phyloP scores from a whole-genome alignment of 495 filamentous ascomycete genomes.

The Penicillium maclennaniae region DNA sequence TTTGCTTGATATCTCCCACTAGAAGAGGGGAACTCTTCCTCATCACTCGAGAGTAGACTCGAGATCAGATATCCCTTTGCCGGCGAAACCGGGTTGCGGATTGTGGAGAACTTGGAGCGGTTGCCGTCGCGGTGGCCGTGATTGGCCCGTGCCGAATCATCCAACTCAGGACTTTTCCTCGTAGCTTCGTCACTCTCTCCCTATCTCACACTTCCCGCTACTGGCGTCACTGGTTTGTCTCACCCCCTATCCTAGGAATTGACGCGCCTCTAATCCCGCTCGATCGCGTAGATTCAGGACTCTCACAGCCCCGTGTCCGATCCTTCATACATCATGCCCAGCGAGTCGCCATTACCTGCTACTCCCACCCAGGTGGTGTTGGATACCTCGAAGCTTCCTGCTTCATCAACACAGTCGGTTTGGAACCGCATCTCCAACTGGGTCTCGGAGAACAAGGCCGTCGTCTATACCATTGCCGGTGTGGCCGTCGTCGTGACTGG shows the following conservation, averaged over 20 bases:
- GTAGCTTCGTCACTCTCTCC: conserved; percentile 32
- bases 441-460: conserved; percentile 90
- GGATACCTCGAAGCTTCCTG: conserved; percentile 46
- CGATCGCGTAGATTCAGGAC: conserved; percentile 12
- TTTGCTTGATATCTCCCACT: neutral
- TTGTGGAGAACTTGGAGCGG: conserved; percentile 21
- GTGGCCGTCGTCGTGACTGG: conserved; percentile 85
- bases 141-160: conserved; percentile 31
- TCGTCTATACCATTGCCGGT: conserved; percentile 94
- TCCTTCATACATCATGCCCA: conserved; percentile 39
- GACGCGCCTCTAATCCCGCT: neutral
- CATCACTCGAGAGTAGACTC: neutral
- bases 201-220: conserved; percentile 27
- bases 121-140: conserved; percentile 29
- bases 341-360: conserved; percentile 33
- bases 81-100: conserved; percentile 9
- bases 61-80: conserved; percentile 1
- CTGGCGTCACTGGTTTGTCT: conserved; percentile 22
- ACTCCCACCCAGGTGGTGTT: conserved; percentile 43
- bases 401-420: conserved; percentile 59
- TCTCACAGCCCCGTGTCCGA: conserved; percentile 22
- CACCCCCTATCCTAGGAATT: neutral
- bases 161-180: conserved; percentile 35
- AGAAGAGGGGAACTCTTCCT: neutral
- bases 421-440: conserved; percentile 89